These are phyloP conservation scores for Trifolium fragiferum DNA, from an alignment of 306 rosid species.

Conservation along the genomic window DNA sequence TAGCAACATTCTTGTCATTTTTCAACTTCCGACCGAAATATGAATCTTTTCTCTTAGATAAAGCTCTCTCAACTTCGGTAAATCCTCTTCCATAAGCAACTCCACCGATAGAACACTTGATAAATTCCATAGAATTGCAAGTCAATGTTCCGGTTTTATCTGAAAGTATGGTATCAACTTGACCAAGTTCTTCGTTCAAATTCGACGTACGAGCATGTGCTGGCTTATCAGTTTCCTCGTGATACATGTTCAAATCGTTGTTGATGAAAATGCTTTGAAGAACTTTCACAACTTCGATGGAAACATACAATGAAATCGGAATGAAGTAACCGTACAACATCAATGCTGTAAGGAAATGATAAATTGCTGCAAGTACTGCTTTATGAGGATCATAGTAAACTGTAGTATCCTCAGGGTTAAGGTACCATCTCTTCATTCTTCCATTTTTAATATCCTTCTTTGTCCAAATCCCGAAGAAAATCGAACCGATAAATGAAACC, in stretches of 20 bases:
- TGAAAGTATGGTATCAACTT: constrained; percentile 94
- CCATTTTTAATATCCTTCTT: constrained; percentile 66
- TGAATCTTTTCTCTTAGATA: constrained; percentile 63
- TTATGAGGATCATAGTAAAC: constrained; percentile 67
- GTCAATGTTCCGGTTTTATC: constrained; percentile 98
- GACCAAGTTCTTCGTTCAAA: constrained; percentile 99
- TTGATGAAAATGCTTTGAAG: constrained; percentile 92
- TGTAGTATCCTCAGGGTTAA: constrained; percentile 74
- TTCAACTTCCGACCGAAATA: constrained; percentile 39
- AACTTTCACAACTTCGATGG: constrained; percentile 95
- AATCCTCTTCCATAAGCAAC: constrained; percentile 79
- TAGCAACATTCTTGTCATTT: constrained; percentile 46
- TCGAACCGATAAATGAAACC: constrained; percentile 70
- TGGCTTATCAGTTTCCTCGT: constrained; percentile 87
- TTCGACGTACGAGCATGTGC: constrained; percentile 94
- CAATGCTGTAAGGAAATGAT: constrained; percentile 79
- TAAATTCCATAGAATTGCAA: constrained; percentile 97
- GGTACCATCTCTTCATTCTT: constrained; percentile 88
- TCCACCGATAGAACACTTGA: constrained; percentile 95
- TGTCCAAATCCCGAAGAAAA: constrained; percentile 74
- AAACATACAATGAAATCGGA: constrained; percentile 95
- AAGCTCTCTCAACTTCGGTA: constrained; percentile 96
- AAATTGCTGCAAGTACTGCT: constrained; percentile 73
- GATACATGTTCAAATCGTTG: constrained; percentile 81
- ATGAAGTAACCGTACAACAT: constrained; percentile 91